Conservation (phyloP, 805 yeast genomes). For the Yamadazyma nakazawae region DNA sequence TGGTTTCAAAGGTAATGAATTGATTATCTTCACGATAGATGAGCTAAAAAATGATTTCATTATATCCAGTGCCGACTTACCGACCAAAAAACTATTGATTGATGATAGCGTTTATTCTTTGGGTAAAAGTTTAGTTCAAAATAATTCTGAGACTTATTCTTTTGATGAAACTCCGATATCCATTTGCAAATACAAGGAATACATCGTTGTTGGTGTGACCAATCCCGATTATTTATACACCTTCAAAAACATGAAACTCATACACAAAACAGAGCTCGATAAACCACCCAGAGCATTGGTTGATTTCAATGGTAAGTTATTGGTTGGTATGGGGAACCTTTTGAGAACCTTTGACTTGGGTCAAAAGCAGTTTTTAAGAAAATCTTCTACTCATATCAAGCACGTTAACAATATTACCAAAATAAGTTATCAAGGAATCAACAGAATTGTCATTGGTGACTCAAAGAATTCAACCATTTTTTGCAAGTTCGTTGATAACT, state of each 20-base stretch:
- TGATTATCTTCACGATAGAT: constrained; percentile 57
- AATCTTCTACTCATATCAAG: constrained; percentile 49
- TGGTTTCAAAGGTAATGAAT: constrained; percentile 50
- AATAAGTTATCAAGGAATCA: constrained; percentile 49
- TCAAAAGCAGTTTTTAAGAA: constrained; percentile 69
- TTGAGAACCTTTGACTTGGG: constrained; percentile 73
- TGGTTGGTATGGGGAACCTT: constrained; percentile 54
- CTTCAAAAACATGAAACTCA: constrained; percentile 22
- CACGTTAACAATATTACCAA: constrained; percentile 48
- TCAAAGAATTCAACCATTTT: constrained; percentile 60
- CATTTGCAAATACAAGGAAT: constrained; percentile 4
- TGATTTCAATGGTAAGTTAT: constrained; percentile 52
- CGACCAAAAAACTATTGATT: background rate
- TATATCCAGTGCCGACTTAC: constrained; percentile 27
- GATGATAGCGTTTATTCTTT: constrained; percentile 1
- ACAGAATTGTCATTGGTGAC: constrained; percentile 69
- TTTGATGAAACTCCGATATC: constrained; percentile 4
- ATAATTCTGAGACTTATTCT: background rate
- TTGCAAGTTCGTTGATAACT: constrained; percentile 50
- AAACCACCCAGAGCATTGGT: constrained; percentile 46
- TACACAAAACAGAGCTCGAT: constrained; percentile 61
- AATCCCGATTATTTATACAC: constrained; percentile 20
- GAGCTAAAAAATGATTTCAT: constrained; percentile 25
- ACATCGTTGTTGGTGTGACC: constrained; percentile 7
- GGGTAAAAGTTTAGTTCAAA: constrained; percentile 17